A percentile compares a stretch with the other conserved stretches of the same genome.
phyloP scores from a whole-genome alignment of 1,139 yeast species.

The Suhomyces guaymorum region DNA sequence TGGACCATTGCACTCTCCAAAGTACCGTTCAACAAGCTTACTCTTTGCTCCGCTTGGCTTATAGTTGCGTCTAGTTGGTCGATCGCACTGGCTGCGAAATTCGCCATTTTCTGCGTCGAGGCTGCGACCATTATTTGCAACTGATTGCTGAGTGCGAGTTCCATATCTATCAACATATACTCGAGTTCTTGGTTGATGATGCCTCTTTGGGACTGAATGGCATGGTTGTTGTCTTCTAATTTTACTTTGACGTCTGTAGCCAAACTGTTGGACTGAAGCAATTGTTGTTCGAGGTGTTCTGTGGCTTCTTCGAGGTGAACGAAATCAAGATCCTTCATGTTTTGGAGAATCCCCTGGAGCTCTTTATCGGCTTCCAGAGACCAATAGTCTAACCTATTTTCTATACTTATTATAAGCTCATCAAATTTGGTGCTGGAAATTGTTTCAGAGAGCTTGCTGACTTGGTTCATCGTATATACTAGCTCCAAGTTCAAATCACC shows the following conservation, averaged over 20 bases:
- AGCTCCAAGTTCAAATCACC: constrained; percentile 2
- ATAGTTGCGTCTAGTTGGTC: constrained; percentile 2
- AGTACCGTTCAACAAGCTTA: no score
- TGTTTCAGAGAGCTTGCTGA: constrained; percentile 4
- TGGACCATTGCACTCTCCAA: no score
- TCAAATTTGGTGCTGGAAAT: neutral
- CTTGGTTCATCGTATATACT: constrained; percentile 2
- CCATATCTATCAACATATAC: constrained; percentile 14
- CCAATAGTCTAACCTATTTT: constrained; percentile 2
- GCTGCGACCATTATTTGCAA: constrained; percentile 15
- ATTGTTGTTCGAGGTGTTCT: neutral
- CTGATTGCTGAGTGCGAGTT: constrained; percentile 8
- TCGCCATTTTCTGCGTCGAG: constrained; percentile 13
- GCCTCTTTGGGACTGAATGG: constrained; percentile 3
- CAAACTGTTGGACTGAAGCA: constrained; percentile 1
- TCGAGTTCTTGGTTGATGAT: constrained; percentile 15
- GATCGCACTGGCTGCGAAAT: constrained; percentile 4
- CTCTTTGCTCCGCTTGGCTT: no score
- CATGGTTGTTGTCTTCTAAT: constrained; percentile 1
- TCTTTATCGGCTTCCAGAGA: neutral
- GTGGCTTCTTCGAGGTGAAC: neutral
- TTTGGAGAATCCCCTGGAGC: neutral
- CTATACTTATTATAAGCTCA: neutral
- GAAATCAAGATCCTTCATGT: neutral
- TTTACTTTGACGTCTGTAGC: constrained; percentile 1